These are phyloP conservation scores for Blastobotrys muscicola DNA, from an alignment of 805 yeast species.

Conservation along the genomic window DNA sequence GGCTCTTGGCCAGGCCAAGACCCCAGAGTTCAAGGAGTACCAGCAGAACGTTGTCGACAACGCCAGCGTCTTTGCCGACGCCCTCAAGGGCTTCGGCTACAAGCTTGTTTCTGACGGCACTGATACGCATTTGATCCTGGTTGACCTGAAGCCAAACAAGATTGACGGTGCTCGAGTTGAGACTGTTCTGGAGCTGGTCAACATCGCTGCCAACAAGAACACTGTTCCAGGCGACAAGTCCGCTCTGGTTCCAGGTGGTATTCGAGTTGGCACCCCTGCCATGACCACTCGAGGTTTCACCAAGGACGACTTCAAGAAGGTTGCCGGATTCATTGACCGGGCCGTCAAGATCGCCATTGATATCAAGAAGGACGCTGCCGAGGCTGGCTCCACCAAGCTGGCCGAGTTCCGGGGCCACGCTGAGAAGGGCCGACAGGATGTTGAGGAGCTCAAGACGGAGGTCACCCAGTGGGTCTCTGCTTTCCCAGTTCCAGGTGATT, in stretches of 20 bases:
- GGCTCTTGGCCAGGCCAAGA: conserved; percentile 83
- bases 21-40: conserved; percentile 82
- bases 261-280: conserved; percentile 97
- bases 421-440: conserved; percentile 44
- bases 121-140: conserved; percentile 84
- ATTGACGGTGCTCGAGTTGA: conserved; percentile 97
- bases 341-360: conserved; percentile 67
- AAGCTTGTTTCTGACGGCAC: conserved; percentile 87
- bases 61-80: conserved; percentile 66
- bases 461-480: conserved; percentile 62
- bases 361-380: conserved; percentile 55
- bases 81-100: conserved; percentile 56
- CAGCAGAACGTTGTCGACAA: conserved; percentile 76
- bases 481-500: conserved; percentile 82
- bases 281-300: conserved; percentile 95
- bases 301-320: conserved; percentile 65
- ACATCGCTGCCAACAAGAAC: conserved; percentile 93
- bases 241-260: conserved; percentile 92
- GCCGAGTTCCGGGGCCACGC: conserved; percentile 66
- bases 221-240: conserved; percentile 95
- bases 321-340: conserved; percentile 67
- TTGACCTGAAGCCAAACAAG: conserved; percentile 66
- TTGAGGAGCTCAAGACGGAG: conserved; percentile 52
- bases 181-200: conserved; percentile 76
- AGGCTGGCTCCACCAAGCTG: conserved; percentile 46